A percentile compares a stretch with the other conserved stretches of the same genome.
Conservation (phyloP, 2,329 filamentous ascomycete genomes). For the Aspergillus jensenii region DNA sequence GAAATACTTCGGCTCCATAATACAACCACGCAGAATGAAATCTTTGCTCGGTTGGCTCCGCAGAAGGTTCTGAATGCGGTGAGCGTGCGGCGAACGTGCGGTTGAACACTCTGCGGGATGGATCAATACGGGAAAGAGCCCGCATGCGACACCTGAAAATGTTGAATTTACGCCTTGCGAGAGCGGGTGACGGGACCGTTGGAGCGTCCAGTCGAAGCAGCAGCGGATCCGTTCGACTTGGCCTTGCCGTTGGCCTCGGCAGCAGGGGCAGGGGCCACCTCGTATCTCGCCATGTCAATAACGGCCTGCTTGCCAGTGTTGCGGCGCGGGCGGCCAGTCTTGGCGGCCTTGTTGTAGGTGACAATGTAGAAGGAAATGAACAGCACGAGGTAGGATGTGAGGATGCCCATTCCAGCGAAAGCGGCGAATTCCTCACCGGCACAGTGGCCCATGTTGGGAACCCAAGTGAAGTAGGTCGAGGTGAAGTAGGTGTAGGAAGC, state of each 20-base stretch:
- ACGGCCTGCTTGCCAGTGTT: conserved; percentile 78
- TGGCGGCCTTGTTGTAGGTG: conserved; percentile 75
- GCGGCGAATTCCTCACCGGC: conserved; percentile 97
- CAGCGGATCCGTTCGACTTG: conserved; percentile 33
- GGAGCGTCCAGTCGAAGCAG: conserved; percentile 38
- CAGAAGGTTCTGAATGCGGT: not conserved
- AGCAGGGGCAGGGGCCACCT: conserved; percentile 50
- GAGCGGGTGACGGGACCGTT: conserved; percentile 48
- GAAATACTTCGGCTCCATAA: conserved; percentile 18
- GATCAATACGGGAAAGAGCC: not conserved
- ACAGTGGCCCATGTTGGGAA: conserved; percentile 82
- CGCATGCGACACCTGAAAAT: not conserved
- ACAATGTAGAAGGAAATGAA: conserved; percentile 99
- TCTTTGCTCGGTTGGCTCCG: not conserved
- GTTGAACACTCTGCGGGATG: not conserved
- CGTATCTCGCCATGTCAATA: conserved; percentile 77
- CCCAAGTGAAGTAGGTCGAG: conserved; percentile 80
- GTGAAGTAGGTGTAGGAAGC: conserved; percentile 99
- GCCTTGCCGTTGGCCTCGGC: conserved; percentile 28
- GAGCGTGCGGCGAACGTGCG: not conserved
- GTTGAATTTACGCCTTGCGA: conserved; percentile 44
- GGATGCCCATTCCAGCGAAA: conserved; percentile 84
- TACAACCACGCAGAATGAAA: conserved; percentile 7
- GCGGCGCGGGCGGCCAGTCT: conserved; percentile 44
- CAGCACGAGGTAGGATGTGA: conserved; percentile 92